Evolutionary conservation across 768 basidiomycete genomes (phyloP).

Genomic region (Lentinus brumalis): DNA sequence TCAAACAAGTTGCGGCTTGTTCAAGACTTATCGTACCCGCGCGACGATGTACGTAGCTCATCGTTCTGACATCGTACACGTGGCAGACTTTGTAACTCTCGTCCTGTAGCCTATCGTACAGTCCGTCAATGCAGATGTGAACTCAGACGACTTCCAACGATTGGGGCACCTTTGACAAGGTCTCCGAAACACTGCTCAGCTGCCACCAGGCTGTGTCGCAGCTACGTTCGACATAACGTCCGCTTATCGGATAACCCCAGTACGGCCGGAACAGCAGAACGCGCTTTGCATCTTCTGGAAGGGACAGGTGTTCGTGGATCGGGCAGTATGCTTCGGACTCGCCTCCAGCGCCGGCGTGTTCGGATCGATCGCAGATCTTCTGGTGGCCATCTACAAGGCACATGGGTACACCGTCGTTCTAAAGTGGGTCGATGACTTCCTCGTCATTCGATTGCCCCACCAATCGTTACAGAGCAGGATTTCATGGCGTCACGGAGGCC

Average conservation of each 20-base stretch:
- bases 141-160: constrained; percentile 33
- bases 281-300: constrained; percentile 36
- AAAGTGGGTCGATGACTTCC: constrained; percentile 47
- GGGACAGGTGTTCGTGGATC: constrained; percentile 36
- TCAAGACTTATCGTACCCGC: constrained; percentile 33
- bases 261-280: constrained; percentile 38
- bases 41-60: constrained; percentile 5
- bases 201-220: constrained; percentile 36
- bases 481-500: constrained; percentile 30
- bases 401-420: constrained; percentile 23
- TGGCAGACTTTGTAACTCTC: too few species aligned
- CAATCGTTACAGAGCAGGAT: constrained; percentile 24
- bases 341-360: constrained; percentile 39
- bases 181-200: constrained; percentile 28
- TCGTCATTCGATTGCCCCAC: constrained; percentile 28
- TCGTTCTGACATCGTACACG: too few species aligned
- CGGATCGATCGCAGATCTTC: constrained; percentile 37
- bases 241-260: constrained; percentile 40
- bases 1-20: constrained; percentile 31
- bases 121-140: constrained; percentile 26
- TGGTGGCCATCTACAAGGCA: constrained; percentile 31
- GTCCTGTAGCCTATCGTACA: background rate
- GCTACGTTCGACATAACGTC: constrained; percentile 43
- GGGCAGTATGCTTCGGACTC: constrained; percentile 34
- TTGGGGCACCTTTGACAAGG: constrained; percentile 42